Conservation (phyloP, 2,329 filamentous ascomycete genomes). For the Pseudocercospora pini-densiflorae region DNA sequence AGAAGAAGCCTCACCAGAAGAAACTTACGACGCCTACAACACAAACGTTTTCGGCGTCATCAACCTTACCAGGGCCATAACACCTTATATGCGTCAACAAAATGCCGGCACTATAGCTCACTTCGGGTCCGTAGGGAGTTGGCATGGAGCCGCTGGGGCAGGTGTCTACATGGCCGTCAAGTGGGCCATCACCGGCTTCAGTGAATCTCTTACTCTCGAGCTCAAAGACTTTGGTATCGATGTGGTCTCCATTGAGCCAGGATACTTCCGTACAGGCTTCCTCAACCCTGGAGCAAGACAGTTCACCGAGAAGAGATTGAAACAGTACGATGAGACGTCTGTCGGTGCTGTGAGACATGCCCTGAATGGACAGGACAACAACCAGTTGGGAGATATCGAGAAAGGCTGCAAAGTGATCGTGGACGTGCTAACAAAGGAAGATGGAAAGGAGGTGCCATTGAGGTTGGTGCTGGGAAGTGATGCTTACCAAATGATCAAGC, state of each 20-base stretch:
- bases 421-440: conserved; percentile 58
- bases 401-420: conserved; percentile 60
- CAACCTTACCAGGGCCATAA: conserved; percentile 30
- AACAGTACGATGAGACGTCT: conserved; percentile 42
- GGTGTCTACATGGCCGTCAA: conserved; percentile 53
- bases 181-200: conserved; percentile 51
- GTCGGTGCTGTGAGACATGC: conserved; percentile 39
- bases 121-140: conserved; percentile 56
- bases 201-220: conserved; percentile 52
- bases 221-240: conserved; percentile 46
- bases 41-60: conserved; percentile 33
- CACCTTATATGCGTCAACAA: conserved; percentile 32
- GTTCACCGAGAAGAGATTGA: conserved; percentile 20
- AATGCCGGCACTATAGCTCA: conserved; percentile 22
- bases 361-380: conserved; percentile 48
- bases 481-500: conserved; percentile 40
- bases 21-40: conserved; percentile 28
- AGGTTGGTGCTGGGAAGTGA: conserved; percentile 62
- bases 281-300: conserved; percentile 41
- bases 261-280: conserved; percentile 59
- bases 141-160: conserved; percentile 42
- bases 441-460: conserved; percentile 57
- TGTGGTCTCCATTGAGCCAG: conserved; percentile 56
- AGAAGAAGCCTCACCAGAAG: conserved; percentile 25
- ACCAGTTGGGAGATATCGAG: conserved; percentile 60